phyloP scores from a whole-genome alignment of 2,329 filamentous ascomycete genomes.

The Arthroderma uncinatum region DNA sequence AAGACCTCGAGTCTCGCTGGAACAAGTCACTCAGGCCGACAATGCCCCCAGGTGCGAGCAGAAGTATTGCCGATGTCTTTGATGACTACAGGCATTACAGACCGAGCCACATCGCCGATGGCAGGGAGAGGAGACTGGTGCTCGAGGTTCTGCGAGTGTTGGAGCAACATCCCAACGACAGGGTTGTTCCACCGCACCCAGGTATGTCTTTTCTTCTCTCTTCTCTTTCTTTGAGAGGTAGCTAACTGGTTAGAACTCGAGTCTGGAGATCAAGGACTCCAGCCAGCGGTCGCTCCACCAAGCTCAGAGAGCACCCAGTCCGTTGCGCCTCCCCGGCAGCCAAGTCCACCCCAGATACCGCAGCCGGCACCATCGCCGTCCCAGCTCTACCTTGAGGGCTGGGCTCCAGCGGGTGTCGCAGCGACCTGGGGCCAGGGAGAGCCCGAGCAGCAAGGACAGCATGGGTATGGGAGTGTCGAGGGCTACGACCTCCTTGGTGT shows the following conservation, averaged over 20 bases:
- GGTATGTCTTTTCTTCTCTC: neutral
- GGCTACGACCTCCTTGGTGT: neutral
- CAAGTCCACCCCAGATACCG: neutral
- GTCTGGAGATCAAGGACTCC: conserved; percentile 2
- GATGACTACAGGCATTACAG: conserved; percentile 14
- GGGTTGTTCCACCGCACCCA: neutral
- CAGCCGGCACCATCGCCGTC: neutral
- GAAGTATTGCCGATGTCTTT: conserved; percentile 8
- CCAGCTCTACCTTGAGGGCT: neutral
- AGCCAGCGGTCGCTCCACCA: neutral
- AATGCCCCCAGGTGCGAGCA: neutral
- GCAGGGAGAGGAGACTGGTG: conserved; percentile 1
- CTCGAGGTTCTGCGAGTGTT: conserved; percentile 2
- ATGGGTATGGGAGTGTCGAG: neutral
- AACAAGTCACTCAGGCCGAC: conserved; percentile 14
- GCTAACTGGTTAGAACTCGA: neutral
- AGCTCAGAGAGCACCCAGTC: neutral
- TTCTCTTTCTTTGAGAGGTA: neutral
- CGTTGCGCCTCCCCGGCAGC: neutral
- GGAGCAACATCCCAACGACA: neutral
- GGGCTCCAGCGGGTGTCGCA: neutral
- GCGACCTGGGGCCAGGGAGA: no score
- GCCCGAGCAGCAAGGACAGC: neutral
- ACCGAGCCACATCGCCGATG: neutral
- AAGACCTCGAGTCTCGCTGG: conserved; percentile 16